Percentiles rank a stretch among this genome's conserved stretches.
Evolutionary conservation across 805 yeast genomes (phyloP).

Genomic region (Zygotorulaspora florentina): DNA sequence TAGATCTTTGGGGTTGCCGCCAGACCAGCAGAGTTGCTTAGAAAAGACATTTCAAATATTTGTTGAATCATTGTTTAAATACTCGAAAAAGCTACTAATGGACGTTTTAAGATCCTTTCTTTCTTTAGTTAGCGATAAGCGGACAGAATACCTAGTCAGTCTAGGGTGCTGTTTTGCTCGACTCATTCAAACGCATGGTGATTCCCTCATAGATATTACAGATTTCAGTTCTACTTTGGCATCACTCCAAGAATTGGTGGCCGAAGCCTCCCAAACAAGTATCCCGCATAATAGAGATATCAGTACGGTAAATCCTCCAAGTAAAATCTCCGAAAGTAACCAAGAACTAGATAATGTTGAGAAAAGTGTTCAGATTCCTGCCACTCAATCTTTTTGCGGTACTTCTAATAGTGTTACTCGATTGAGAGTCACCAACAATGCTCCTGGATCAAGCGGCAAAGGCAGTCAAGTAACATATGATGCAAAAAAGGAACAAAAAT

Average conservation of each 20-base stretch:
- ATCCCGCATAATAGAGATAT: not conserved
- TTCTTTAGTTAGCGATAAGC: not conserved
- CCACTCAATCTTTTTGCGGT: not conserved
- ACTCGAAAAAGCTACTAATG: constrained; percentile 1
- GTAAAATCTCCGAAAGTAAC: not conserved
- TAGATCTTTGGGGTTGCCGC: not conserved
- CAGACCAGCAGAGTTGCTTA: not conserved
- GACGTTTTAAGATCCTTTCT: not conserved
- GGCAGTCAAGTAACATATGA: not conserved
- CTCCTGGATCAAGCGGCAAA: too few relatives aligned
- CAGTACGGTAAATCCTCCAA: too few relatives aligned
- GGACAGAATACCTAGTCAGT: not conserved
- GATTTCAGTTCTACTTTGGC: not conserved
- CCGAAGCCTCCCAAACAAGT: not conserved
- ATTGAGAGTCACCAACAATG: too few relatives aligned
- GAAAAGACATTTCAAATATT: constrained; percentile 1
- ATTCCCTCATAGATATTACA: not conserved
- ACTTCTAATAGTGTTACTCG: too few relatives aligned
- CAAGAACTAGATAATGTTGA: not conserved
- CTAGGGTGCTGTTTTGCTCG: not conserved
- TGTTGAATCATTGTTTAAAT: constrained; percentile 1
- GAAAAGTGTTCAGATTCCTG: not conserved
- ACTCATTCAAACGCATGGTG: not conserved
- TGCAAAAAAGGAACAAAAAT: not conserved
- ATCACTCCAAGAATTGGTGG: not conserved